A percentile compares a stretch with the other conserved stretches of the same genome.
These are phyloP conservation scores for Bipolaris oryzae DNA, from an alignment of 2,329 filamentous ascomycete species.

Conservation along the genomic window DNA sequence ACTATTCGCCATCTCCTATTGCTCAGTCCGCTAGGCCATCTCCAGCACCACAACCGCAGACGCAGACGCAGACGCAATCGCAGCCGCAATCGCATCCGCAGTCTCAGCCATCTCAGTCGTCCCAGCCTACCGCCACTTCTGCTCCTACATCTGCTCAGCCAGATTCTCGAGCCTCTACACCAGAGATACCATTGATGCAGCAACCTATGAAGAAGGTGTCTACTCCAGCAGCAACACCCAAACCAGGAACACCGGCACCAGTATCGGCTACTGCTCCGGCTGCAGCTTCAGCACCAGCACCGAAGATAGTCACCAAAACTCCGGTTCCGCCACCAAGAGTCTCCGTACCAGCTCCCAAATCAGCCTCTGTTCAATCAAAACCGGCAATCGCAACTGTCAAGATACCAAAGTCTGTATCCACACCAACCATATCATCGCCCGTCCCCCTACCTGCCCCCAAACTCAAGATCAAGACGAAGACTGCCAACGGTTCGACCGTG, in stretches of 20 bases:
- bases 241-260: conserved; percentile 11
- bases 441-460: conserved; percentile 33
- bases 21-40: conserved; percentile 24
- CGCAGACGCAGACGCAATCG: background rate
- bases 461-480: conserved; percentile 38
- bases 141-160: conserved; percentile 16
- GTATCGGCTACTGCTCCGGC: conserved; percentile 8
- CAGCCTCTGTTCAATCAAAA: conserved; percentile 10
- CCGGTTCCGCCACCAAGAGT: conserved; percentile 15
- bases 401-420: conserved; percentile 23
- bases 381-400: conserved; percentile 21
- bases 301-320: conserved; percentile 6
- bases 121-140: conserved; percentile 3
- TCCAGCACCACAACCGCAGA: conserved; percentile 14
- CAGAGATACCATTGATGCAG: conserved; percentile 24
- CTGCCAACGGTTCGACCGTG: conserved; percentile 17
- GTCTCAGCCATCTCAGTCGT: background rate
- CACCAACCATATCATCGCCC: conserved; percentile 32
- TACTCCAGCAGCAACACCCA: conserved; percentile 26
- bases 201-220: conserved; percentile 25
- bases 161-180: conserved; percentile 25
- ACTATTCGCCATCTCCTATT: conserved; percentile 24
- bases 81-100: background rate
- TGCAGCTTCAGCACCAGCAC: background rate
- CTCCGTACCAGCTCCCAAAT: conserved; percentile 13